Evolutionary conservation across 106 monocot species (phyloP).

Genomic region (Acanthochlamys bracteata): DNA sequence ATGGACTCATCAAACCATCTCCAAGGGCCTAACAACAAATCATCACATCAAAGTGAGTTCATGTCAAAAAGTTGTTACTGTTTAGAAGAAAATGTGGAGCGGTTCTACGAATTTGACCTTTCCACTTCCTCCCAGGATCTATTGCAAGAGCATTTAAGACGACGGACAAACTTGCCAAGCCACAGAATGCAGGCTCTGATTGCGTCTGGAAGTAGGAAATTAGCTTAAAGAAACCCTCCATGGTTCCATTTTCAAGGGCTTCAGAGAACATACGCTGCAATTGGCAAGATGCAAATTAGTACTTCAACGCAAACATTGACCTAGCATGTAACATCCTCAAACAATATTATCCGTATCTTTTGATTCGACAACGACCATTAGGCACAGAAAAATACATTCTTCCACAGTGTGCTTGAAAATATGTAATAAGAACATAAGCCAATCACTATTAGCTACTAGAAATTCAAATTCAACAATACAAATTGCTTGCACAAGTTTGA

Average conservation of each 20-base stretch:
- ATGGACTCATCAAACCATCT: constrained; percentile 98
- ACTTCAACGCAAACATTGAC: too few species aligned
- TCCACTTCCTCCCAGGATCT: constrained; percentile 95
- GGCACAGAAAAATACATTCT: too few species aligned
- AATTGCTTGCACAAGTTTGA: too few species aligned
- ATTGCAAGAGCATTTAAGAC: constrained; percentile 89
- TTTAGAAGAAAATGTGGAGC: neutral
- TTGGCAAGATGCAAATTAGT: too few species aligned
- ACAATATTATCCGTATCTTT: too few species aligned
- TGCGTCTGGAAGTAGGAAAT: constrained; percentile 94
- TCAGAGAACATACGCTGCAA: constrained; percentile 78
- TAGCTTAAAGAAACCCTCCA: constrained; percentile 90
- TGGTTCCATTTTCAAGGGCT: constrained; percentile 77
- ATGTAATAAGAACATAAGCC: too few species aligned
- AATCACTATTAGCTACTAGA: too few species aligned
- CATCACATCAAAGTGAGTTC: neutral
- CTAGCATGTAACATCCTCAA: too few species aligned
- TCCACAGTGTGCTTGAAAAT: too few species aligned
- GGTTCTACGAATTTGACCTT: constrained; percentile 69
- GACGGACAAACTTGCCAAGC: constrained; percentile 78
- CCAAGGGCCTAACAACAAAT: constrained; percentile 45
- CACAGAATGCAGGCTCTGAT: constrained; percentile 93
- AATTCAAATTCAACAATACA: too few species aligned
- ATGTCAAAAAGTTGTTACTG: neutral
- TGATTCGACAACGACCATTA: too few species aligned